Conservation (phyloP, 2,329 filamentous ascomycete species). For the Epicoccum nigrum region DNA sequence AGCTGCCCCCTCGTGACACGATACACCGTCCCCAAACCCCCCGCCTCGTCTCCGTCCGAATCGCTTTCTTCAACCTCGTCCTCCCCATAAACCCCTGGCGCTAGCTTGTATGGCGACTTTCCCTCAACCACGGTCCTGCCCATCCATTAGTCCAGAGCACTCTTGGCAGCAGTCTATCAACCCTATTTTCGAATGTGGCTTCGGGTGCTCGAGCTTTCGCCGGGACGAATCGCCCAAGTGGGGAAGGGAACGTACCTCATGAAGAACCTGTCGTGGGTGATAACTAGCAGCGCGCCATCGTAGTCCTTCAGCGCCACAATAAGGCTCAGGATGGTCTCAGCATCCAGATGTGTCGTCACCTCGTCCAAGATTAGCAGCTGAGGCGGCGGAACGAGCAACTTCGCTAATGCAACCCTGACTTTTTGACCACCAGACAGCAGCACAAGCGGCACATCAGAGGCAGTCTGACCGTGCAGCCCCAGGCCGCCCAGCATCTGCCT, state of each 20-base stretch:
- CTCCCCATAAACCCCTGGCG: slow-evolving; percentile 46
- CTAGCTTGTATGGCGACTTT: slow-evolving; percentile 48
- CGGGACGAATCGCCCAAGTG: background rate
- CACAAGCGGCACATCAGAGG: slow-evolving; percentile 74
- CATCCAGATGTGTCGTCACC: slow-evolving; percentile 84
- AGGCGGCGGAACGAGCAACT: slow-evolving; percentile 70
- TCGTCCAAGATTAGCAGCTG: slow-evolving; percentile 80
- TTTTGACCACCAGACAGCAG: slow-evolving; percentile 80
- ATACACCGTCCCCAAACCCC: slow-evolving; percentile 49
- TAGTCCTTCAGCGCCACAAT: slow-evolving; percentile 70
- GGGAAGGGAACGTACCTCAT: slow-evolving; percentile 59
- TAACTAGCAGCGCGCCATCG: slow-evolving; percentile 75
- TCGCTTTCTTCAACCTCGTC: slow-evolving; percentile 51
- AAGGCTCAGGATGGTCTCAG: slow-evolving; percentile 77
- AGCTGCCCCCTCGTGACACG: slow-evolving; percentile 44
- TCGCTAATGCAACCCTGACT: slow-evolving; percentile 68
- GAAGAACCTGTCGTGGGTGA: slow-evolving; percentile 85
- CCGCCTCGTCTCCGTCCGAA: slow-evolving; percentile 56
- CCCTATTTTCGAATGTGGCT: background rate
- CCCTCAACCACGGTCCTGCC: slow-evolving; percentile 71
- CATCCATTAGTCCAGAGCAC: slow-evolving; percentile 8
- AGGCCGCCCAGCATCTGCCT: slow-evolving; percentile 71
- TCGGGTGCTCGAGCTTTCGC: slow-evolving; percentile 2
- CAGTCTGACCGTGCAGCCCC: slow-evolving; percentile 72
- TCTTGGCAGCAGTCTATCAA: background rate